Evolutionary conservation across 2,329 filamentous ascomycete genomes (phyloP), one percentile per base, ranked within the genome.

Genomic region (Lecanicillium sp.): DNA sequence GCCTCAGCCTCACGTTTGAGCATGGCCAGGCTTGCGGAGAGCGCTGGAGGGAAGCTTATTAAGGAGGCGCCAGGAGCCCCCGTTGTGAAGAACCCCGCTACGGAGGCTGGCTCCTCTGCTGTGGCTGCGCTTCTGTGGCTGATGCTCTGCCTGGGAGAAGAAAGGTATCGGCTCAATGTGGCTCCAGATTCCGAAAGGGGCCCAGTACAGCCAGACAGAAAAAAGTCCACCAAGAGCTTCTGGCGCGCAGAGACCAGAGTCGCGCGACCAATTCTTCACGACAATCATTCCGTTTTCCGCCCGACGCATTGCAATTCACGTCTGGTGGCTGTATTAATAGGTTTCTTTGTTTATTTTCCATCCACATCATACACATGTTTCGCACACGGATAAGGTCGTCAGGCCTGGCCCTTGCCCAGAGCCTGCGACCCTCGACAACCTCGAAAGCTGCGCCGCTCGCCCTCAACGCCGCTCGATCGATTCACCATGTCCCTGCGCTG

Each of bases 341-440:
- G 26, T 15, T 35, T n/a, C 12, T 40, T 17, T 35, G 10, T 26
- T 3, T 35, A 19, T n/a, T 23, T 29, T 24, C 11, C 26, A 9
- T 30, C 20, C 10, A 48, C 15, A 44, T n/a, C 50, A 55, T 54
- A 54, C 51, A 46, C 60, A 70, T 81, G 77, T 63, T 81, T 56
- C 73, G 74, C 57, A 67, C 76, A 48, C 68, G 72, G 67, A 67
- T 79, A 73, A 71, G 75, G 59, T 68, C 73, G 68, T 72, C 74
- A 52, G 67, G 69, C 55, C 61, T 63, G 51, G 62, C 61, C 59
- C 66, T 63, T 50, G 62, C 66, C 56, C 54, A 65, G 50, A 62
- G 58, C 57, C 61, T 60, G 43, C 62, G 59, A 57, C 55, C 61
- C 55, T 59, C 62, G 59, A 64, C 68, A 41, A 54, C 42, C 67